A percentile compares a stretch with the other conserved stretches of the same genome.
These are phyloP conservation scores for Ustilago trichophora DNA, from an alignment of 1,284 basidiomycete species.

Conservation along the genomic window DNA sequence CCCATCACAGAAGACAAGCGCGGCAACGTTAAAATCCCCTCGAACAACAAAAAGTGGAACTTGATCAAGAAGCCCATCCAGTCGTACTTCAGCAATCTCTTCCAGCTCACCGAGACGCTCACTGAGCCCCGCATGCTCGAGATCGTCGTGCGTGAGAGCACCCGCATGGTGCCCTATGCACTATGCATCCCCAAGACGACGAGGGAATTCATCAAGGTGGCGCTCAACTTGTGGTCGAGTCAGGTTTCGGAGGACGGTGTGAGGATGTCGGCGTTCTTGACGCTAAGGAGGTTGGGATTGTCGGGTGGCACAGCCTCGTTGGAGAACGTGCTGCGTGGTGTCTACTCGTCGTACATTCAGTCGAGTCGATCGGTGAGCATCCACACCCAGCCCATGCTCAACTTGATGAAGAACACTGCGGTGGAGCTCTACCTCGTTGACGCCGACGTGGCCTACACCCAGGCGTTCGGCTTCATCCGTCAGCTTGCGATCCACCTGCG, in stretches of 20 bases:
- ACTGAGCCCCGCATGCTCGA: conserved; percentile 70
- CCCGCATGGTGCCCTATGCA: conserved; percentile 62
- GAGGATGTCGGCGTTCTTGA: conserved; percentile 86
- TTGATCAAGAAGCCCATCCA: conserved; percentile 87
- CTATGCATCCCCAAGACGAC: conserved; percentile 56
- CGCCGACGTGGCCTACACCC: conserved; percentile 80
- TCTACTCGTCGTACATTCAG: conserved; percentile 84
- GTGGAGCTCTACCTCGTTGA: conserved; percentile 85
- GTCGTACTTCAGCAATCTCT: conserved; percentile 69
- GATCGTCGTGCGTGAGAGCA: conserved; percentile 68
- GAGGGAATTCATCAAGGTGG: conserved; percentile 59
- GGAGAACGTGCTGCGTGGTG: conserved; percentile 87
- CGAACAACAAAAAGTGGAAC: conserved; percentile 68
- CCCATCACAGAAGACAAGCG: conserved; percentile 76
- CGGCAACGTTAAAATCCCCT: conserved; percentile 68
- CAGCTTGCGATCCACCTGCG: conserved; percentile 93
- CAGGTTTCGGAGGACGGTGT: conserved; percentile 76
- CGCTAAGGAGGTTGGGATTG: conserved; percentile 81
- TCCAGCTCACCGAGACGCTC: conserved; percentile 57
- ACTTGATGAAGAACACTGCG: conserved; percentile 97
- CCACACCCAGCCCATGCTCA: conserved; percentile 91
- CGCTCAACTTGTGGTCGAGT: conserved; percentile 73
- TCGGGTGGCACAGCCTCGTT: conserved; percentile 82
- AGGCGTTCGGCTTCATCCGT: conserved; percentile 95
- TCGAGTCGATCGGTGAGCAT: conserved; percentile 82